Conservation (phyloP, 2,329 filamentous ascomycete genomes). For the Exophiala aquamarina region DNA sequence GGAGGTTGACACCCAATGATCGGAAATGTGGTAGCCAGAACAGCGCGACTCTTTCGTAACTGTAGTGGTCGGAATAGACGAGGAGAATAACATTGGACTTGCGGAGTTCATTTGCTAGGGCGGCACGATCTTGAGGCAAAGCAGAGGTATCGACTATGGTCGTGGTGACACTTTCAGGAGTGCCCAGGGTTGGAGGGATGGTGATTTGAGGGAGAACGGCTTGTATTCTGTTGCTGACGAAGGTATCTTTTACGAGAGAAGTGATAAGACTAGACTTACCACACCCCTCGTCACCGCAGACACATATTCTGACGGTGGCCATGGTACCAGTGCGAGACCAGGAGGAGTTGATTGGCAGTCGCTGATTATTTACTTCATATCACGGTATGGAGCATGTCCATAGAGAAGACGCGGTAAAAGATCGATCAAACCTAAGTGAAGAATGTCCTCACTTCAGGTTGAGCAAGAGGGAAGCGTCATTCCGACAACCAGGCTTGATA, state of each 20-base stretch:
- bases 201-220: constrained; percentile 92
- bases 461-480: no score
- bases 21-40: constrained; percentile 99
- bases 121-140: constrained; percentile 86
- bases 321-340: constrained; percentile 3
- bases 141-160: constrained; percentile 97
- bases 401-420: no score
- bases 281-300: constrained; percentile 95
- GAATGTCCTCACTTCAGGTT: no score
- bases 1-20: constrained; percentile 96
- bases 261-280: constrained; percentile 93
- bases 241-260: constrained; percentile 94
- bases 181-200: constrained; percentile 87
- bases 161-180: constrained; percentile 94
- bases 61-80: constrained; percentile 98
- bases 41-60: constrained; percentile 92
- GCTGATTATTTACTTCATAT: no score
- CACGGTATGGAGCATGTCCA: no score
- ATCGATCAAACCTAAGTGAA: no score
- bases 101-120: constrained; percentile 87
- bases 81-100: constrained; percentile 96
- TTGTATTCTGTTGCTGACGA: constrained; percentile 93
- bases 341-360: no score
- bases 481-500: no score
- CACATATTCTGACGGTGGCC: constrained; percentile 75